phyloP scores from a whole-genome alignment of 768 basidiomycete genomes.

The Lentinula raphanica region DNA sequence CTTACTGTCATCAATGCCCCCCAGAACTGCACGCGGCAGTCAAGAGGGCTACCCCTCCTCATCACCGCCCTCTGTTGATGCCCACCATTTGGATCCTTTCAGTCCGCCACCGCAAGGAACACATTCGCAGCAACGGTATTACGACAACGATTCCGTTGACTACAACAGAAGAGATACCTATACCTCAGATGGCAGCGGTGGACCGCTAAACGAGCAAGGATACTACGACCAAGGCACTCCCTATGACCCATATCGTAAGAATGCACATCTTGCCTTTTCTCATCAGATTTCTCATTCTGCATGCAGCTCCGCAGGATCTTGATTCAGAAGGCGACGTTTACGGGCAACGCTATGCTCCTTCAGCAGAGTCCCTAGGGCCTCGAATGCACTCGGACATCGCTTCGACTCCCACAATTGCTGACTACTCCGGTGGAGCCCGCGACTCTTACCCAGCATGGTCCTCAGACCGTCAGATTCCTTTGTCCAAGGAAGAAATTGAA shows the following conservation, averaged over 20 bases:
- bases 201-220: constrained; percentile 51
- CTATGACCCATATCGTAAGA: constrained; percentile 62
- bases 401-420: constrained; percentile 69
- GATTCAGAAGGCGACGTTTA: constrained; percentile 78
- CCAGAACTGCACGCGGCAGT: constrained; percentile 50
- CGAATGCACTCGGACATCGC: constrained; percentile 62
- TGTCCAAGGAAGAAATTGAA: constrained; percentile 98
- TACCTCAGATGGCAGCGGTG: constrained; percentile 65
- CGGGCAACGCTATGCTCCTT: constrained; percentile 63
- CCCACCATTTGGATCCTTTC: constrained; percentile 68
- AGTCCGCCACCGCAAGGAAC: constrained; percentile 30
- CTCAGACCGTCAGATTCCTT: constrained; percentile 85
- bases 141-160: constrained; percentile 75
- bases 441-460: constrained; percentile 97
- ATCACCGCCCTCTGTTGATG: constrained; percentile 50
- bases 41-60: constrained; percentile 60
- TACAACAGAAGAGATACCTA: constrained; percentile 59
- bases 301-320: constrained; percentile 69
- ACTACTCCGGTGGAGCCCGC: constrained; percentile 54
- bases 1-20: constrained; percentile 38
- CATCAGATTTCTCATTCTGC: constrained; percentile 14
- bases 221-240: constrained; percentile 62
- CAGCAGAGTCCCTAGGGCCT: constrained; percentile 69
- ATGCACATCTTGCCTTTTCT: constrained; percentile 3
- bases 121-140: constrained; percentile 42